Base-by-base conservation (phyloP, 225 moss, liverwort and hornwort genomes). In the Physcomitrium patens region DNA sequence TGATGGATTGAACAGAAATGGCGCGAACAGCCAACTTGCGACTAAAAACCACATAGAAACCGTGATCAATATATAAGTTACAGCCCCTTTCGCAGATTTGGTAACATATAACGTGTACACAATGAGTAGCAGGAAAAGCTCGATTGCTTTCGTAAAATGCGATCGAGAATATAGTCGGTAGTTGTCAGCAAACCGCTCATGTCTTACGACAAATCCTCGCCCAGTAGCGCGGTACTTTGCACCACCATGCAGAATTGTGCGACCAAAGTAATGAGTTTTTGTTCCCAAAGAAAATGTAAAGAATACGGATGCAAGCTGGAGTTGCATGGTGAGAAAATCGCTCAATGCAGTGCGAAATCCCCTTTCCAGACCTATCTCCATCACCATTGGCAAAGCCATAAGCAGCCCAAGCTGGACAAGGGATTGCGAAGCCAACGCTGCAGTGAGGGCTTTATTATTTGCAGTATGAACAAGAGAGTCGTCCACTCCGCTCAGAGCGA, bases 331-430 rank as follows among this genome's bases (percentile, higher is more conserved):
- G 19, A 97, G 79, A 60, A 97, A 97, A 52, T 97, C 94, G 54
- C 97, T 93, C 48, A 94, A 71, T 10, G 97, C 97, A 63, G 92
- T 90, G 58, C 94, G 82, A 63, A 97, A 97, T 2, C 97, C 97
- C 63, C 93, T 83, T 83, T 97, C 97, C 0, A 97, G 89, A 54
- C 94, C 94, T 12, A 94, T 97, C 78, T 97, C 97, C 97, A 97
- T 94, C 24, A 97, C 94, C 97, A 97, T 97, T 10, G 97, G 97
- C 48, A 97, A 74, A 23, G 97, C 94, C 94, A 94, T 94, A 63
- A 97, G 86, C 63, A 97, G 80, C 20, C 97, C 97, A 6, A 97
- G 77, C 70, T 97, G 97, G 12, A 97, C 97, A n/a, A 97, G 90
- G 17, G 91, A 89, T 59, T 97, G 97, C 10, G 94, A 92, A 12